Conservation (phyloP, 768 basidiomycete species). For the Termitomyces sp. region DNA sequence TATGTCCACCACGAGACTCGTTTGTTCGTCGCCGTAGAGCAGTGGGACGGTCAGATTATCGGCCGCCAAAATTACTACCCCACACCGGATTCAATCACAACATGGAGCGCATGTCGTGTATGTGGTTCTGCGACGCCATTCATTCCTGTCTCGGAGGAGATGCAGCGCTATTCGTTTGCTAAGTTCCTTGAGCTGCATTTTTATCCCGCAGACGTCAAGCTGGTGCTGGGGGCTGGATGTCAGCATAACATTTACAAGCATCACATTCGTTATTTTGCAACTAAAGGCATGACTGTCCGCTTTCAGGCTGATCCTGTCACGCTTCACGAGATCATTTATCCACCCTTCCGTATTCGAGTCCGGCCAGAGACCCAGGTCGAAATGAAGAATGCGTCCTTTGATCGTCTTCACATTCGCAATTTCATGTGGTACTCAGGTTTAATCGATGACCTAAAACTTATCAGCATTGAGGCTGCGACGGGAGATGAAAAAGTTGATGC, state of each 20-base stretch:
- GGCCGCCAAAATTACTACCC: slow-evolving; percentile 46
- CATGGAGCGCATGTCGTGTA: slow-evolving; percentile 84
- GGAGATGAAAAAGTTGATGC: slow-evolving; percentile 72
- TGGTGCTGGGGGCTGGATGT: slow-evolving; percentile 86
- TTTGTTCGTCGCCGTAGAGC: slow-evolving; percentile 81
- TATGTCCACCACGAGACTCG: slow-evolving; percentile 86
- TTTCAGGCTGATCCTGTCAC: slow-evolving; percentile 83
- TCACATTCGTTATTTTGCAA: slow-evolving; percentile 88
- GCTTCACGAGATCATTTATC: slow-evolving; percentile 84
- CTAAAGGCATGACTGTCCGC: slow-evolving; percentile 76
- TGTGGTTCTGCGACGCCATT: slow-evolving; percentile 80
- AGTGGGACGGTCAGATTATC: slow-evolving; percentile 77
- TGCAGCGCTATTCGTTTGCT: slow-evolving; percentile 90
- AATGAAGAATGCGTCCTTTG: slow-evolving; percentile 90
- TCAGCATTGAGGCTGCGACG: slow-evolving; percentile 72
- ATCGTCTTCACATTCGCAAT: slow-evolving; percentile 67
- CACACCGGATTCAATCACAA: slow-evolving; percentile 74
- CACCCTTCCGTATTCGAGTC: slow-evolving; percentile 80
- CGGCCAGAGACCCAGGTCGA: slow-evolving; percentile 83
- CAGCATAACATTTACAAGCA: slow-evolving; percentile 92
- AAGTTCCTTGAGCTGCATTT: slow-evolving; percentile 96
- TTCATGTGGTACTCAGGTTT: slow-evolving; percentile 68
- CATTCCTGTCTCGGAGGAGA: slow-evolving; percentile 85
- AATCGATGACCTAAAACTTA: slow-evolving; percentile 69
- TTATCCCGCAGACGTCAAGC: slow-evolving; percentile 81